A percentile compares a stretch with the other conserved stretches of the same genome.
phyloP scores from a whole-genome alignment of 2,329 filamentous ascomycete species.

The Aspergillus neoniger region DNA sequence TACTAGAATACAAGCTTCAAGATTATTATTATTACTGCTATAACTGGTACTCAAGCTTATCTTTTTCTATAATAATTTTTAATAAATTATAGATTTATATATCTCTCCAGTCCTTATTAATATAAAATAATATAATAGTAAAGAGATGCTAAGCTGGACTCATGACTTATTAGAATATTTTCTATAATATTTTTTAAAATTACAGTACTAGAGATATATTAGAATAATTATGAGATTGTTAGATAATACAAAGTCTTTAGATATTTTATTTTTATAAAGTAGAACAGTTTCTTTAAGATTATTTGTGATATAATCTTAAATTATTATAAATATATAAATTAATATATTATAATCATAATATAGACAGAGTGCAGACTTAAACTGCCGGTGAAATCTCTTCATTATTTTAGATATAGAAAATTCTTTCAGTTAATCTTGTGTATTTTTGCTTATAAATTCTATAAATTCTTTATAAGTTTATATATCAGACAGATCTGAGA shows the following conservation, averaged over 20 bases:
- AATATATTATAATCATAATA: neutral
- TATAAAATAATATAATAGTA: slow-evolving; percentile 24
- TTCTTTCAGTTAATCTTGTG: neutral
- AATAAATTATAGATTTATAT: slow-evolving; percentile 17
- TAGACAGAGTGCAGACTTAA: neutral
- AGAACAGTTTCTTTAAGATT: slow-evolving; percentile 6
- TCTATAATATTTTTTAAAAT: slow-evolving; percentile 19
- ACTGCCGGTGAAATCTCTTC: neutral
- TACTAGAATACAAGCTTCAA: slow-evolving; percentile 15
- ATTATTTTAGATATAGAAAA: neutral
- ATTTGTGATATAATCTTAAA: neutral
- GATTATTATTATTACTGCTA: neutral
- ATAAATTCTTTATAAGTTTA: neutral
- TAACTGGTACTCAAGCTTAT: neutral
- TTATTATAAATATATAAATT: neutral
- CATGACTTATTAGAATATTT: slow-evolving; percentile 14
- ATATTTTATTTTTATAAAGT: slow-evolving; percentile 15
- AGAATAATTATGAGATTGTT: slow-evolving; percentile 24
- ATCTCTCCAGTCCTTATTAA: slow-evolving; percentile 19
- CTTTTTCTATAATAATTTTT: slow-evolving; percentile 5
- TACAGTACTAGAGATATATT: slow-evolving; percentile 21
- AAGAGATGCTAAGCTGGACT: slow-evolving; percentile 15
- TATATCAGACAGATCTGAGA: neutral
- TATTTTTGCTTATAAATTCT: neutral
- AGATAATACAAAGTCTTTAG: slow-evolving; percentile 18